Evolutionary conservation across 2,329 filamentous ascomycete species (phyloP).

Genomic region (Davidsoniella eucalypti): DNA sequence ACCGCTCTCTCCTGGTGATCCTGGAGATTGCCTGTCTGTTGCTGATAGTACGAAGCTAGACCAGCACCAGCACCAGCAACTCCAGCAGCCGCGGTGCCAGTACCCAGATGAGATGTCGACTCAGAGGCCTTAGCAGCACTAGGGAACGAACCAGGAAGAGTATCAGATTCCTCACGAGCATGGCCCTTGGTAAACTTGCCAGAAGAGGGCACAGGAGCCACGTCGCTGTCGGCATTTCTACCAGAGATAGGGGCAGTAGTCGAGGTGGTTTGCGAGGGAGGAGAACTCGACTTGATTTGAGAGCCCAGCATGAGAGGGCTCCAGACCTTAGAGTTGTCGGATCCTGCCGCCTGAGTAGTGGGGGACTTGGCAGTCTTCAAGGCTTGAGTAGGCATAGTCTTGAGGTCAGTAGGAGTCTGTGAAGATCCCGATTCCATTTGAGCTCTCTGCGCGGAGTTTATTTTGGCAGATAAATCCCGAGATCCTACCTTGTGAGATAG

Average conservation of each 20-base stretch:
- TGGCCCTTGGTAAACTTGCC: neutral
- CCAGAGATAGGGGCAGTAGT: neutral
- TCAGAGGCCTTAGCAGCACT: neutral
- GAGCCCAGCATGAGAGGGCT: constrained; percentile 7
- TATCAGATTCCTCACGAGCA: neutral
- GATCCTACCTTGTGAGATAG: neutral
- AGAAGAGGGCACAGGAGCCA: neutral
- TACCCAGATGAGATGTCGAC: neutral
- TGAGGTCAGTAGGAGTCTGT: too few relatives aligned
- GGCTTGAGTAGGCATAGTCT: too few relatives aligned
- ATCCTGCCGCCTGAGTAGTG: neutral
- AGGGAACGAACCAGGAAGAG: constrained; percentile 8
- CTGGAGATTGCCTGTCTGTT: neutral
- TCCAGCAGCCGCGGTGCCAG: constrained; percentile 2
- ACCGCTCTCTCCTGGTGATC: neutral
- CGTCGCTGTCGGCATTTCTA: neutral
- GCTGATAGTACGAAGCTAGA: neutral
- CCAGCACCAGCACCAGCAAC: neutral
- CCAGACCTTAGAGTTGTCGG: neutral
- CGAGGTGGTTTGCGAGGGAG: neutral
- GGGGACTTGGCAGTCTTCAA: neutral
- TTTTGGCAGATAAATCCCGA: neutral
- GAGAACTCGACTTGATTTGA: neutral
- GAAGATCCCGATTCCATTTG: too few relatives aligned
- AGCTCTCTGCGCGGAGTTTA: neutral